These are phyloP conservation scores for Alnus glutinosa DNA, from an alignment of 306 rosid species.

Conservation along the genomic window DNA sequence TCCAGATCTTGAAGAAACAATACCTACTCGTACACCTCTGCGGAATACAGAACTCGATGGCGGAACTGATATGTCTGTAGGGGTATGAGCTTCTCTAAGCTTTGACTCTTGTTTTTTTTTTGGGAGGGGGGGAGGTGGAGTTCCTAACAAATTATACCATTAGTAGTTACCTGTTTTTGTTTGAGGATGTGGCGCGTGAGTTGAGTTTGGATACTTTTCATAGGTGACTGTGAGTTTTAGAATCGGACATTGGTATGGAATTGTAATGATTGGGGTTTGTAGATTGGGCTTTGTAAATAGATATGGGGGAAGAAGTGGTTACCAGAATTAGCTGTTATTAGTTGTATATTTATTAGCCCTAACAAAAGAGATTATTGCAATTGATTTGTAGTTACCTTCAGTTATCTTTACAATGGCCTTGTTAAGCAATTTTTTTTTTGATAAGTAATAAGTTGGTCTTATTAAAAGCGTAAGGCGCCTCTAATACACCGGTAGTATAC, in stretches of 20 bases:
- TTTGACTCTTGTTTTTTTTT: neutral
- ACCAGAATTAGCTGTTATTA: neutral
- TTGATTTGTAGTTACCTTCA: neutral
- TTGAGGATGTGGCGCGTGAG: neutral
- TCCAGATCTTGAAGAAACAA: conserved; percentile 71
- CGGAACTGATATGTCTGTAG: conserved; percentile 42
- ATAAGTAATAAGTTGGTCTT: too few species aligned
- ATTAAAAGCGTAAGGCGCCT: too few species aligned
- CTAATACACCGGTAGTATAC: too few species aligned
- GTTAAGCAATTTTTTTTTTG: too few species aligned
- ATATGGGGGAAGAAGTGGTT: neutral
- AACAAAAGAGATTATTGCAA: neutral
- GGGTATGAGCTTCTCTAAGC: conserved; percentile 48
- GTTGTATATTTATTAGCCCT: neutral
- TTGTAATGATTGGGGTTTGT: neutral
- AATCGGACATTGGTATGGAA: neutral
- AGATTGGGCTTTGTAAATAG: neutral
- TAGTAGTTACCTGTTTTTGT: neutral
- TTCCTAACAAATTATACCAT: too few species aligned
- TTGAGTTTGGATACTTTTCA: neutral
- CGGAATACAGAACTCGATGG: conserved; percentile 29
- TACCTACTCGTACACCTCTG: conserved; percentile 52
- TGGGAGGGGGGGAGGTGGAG: neutral
- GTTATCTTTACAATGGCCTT: too few species aligned
- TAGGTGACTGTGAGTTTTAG: neutral